Conservation (phyloP, 1,284 basidiomycete genomes). For the Cryptococcus sp. region DNA sequence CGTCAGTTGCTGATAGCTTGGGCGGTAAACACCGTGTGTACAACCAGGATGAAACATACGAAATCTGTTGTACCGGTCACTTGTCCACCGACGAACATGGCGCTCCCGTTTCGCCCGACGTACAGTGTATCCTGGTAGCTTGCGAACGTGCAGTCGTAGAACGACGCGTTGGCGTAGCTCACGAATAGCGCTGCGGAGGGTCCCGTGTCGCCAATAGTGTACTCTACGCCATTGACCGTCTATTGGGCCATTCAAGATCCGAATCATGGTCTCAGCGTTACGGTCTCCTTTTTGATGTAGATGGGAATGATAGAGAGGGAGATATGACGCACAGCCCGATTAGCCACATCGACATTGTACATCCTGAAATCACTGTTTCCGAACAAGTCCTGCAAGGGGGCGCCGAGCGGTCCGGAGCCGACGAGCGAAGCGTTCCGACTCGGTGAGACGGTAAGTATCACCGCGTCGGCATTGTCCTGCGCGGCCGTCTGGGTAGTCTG, state of each 20-base stretch:
- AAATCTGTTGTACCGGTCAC: constrained; percentile 68
- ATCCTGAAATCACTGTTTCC: constrained; percentile 64
- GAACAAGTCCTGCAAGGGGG: constrained; percentile 44
- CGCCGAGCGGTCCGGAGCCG: constrained; percentile 18
- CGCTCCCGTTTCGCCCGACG: constrained; percentile 63
- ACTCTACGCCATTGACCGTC: constrained; percentile 17
- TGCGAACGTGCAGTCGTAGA: constrained; percentile 66
- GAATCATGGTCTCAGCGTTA: constrained; percentile 1
- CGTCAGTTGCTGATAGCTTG: too few relatives aligned
- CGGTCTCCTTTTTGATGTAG: not conserved
- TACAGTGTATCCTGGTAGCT: constrained; percentile 71
- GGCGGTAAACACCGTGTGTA: too few relatives aligned
- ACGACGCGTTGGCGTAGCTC: constrained; percentile 57
- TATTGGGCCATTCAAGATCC: not conserved
- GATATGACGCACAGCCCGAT: constrained; percentile 60
- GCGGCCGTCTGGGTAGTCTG: constrained; percentile 26
- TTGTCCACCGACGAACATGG: constrained; percentile 64
- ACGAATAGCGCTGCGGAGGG: constrained; percentile 31
- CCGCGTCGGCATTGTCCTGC: constrained; percentile 35
- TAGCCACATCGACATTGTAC: constrained; percentile 69
- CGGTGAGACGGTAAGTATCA: constrained; percentile 27
- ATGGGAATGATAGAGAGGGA: not conserved
- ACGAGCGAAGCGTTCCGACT: constrained; percentile 22
- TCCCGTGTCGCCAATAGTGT: constrained; percentile 20
- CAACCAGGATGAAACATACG: constrained; percentile 27